These are phyloP conservation scores for Torulaspora franciscae DNA, from an alignment of 805 yeast genomes.

Conservation along the genomic window DNA sequence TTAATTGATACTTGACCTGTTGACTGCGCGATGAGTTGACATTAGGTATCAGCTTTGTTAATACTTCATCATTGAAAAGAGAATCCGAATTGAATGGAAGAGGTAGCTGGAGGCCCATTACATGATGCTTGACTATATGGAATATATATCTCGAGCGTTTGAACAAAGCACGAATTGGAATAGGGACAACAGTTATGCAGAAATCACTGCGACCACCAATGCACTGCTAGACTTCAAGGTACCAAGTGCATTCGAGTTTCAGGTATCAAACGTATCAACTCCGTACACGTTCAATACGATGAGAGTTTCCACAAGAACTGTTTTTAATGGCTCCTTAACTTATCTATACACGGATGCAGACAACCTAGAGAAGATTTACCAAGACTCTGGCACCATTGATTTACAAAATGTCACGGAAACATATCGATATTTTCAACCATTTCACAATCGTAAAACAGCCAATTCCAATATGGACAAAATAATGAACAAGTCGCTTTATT, in stretches of 20 bases:
- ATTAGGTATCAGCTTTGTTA: not conserved
- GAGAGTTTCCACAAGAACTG: slow-evolving; percentile 55
- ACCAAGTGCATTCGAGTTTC: slow-evolving; percentile 62
- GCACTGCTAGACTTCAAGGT: slow-evolving; percentile 65
- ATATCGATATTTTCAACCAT: slow-evolving; percentile 54
- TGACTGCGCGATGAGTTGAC: not conserved
- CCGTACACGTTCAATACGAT: slow-evolving; percentile 67
- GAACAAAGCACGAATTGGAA: slow-evolving; percentile 71
- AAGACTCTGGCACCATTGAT: slow-evolving; percentile 46
- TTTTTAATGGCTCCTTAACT: slow-evolving; percentile 76
- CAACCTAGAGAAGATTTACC: slow-evolving; percentile 47
- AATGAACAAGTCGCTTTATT: slow-evolving; percentile 46
- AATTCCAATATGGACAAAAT: slow-evolving; percentile 18
- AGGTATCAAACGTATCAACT: slow-evolving; percentile 65
- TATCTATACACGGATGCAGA: slow-evolving; percentile 65
- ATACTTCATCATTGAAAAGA: not conserved
- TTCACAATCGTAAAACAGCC: slow-evolving; percentile 17
- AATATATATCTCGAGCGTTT: slow-evolving; percentile 71
- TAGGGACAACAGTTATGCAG: slow-evolving; percentile 69
- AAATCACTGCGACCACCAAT: slow-evolving; percentile 65
- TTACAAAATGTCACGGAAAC: slow-evolving; percentile 69
- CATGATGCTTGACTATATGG: slow-evolving; percentile 78
- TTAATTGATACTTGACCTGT: not conserved
- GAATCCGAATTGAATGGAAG: not conserved
- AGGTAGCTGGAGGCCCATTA: not conserved